Evolutionary conservation across 495 filamentous ascomycete species (phyloP), one percentile per base, ranked within the genome.

Genomic region (Xylaria acuta): DNA sequence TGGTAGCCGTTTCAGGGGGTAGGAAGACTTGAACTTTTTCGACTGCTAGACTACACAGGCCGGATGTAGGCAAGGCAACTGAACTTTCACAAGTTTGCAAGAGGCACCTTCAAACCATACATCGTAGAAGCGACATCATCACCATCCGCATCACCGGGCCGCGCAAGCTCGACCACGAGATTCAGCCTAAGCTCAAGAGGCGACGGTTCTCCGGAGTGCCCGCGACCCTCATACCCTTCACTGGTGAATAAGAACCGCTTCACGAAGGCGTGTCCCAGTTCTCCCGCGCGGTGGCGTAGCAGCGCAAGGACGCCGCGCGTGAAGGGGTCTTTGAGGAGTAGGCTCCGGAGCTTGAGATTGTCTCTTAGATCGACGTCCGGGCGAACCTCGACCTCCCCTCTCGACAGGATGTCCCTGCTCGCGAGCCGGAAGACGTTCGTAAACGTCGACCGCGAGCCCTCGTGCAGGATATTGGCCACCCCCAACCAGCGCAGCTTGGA

Each of bases 81-180:
- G 5, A 22, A 43, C 9, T 20, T 63, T 63, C 38, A 63, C 9
- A 63, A 30, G 12, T 41, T 63, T 16, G 60, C 60, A 18, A 25
- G 38, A 38, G 38, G 60, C n/a, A 9, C 38, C 5, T 43, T 63
- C n/a, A 43, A 63, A 53, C 0, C 27, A 56, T n/a, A 1, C 22
- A 20, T 59, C 20, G 49, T 20, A 5, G 53, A 53, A 27, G 22
- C 49, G 14, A 0, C 49, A 53, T 3, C 54, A 54, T 54, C 43
- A 34, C 7, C 41, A 38, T 11, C 32, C 16, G 7, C 30, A 22
- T 45, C 25, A 27, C 41, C 45, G 3, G 53, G 18, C 38, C 54
- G 34, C 18, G 40, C 49, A 34, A 69, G 67, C 54, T 62, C 67
- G 0, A 69, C 67, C 4, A 69, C 41, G 1, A 69, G 53, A 62